Percentiles rank a stretch among this genome's conserved stretches.
phyloP scores from a whole-genome alignment of 139 green algal genomes.

The Gonium pectorale region DNA sequence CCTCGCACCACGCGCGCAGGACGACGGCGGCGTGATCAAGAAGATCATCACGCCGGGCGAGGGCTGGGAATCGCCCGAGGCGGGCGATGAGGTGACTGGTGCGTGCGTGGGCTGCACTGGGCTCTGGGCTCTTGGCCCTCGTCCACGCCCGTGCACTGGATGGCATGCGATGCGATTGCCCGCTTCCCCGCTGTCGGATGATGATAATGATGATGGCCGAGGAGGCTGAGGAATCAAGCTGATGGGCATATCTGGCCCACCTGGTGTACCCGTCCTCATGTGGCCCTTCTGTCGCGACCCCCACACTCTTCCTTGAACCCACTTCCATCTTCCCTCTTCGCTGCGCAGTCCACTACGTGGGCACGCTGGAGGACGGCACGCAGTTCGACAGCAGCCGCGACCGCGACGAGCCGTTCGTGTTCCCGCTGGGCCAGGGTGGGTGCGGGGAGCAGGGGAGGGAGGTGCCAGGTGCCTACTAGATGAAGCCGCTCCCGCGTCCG shows the following conservation, averaged over 20 bases:
- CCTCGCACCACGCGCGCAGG: conserved; percentile 49
- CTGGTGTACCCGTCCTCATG: not conserved
- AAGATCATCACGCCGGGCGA: conserved; percentile 82
- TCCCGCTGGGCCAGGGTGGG: conserved; percentile 82
- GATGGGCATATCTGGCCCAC: too few relatives aligned
- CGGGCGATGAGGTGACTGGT: conserved; percentile 85
- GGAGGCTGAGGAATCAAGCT: too few relatives aligned
- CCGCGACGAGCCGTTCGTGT: conserved; percentile 90
- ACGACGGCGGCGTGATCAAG: conserved; percentile 88
- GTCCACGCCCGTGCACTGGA: too few relatives aligned
- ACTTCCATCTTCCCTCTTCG: not conserved
- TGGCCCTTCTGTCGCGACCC: not conserved
- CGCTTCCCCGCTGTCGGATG: too few relatives aligned
- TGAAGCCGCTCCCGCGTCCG: not conserved
- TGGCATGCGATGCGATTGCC: not conserved
- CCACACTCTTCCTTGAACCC: not conserved
- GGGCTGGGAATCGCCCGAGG: conserved; percentile 88
- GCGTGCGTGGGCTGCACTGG: not conserved
- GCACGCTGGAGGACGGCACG: conserved; percentile 91
- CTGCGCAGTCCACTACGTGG: conserved; percentile 95
- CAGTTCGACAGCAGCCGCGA: conserved; percentile 96
- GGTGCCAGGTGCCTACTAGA: not conserved
- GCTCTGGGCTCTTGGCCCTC: not conserved
- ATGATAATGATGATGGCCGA: too few relatives aligned
- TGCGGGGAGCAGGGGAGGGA: not conserved